Percentiles rank a stretch among this genome's conserved stretches.
Conservation (phyloP, 2,329 filamentous ascomycete species). For the Colletotrichum eleusines region DNA sequence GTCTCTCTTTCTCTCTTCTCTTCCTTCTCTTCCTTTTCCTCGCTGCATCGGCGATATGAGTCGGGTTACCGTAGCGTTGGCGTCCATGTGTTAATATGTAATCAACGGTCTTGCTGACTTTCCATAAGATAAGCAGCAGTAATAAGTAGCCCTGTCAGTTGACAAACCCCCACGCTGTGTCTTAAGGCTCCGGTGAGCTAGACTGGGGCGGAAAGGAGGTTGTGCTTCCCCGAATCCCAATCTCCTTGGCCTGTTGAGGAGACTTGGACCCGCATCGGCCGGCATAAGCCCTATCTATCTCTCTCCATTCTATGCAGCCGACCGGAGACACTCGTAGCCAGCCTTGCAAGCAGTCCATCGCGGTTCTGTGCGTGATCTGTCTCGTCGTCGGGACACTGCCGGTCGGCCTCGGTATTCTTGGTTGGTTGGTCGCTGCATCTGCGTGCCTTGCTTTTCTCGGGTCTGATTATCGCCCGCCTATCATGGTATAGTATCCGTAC, state of each 20-base stretch:
- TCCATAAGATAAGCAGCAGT: conserved; percentile 24
- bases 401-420: neutral
- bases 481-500: too few species aligned
- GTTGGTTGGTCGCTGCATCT: conserved; percentile 3
- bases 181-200: neutral
- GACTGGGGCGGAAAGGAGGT: neutral
- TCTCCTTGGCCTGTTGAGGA: neutral
- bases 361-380: neutral
- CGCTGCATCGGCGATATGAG: too few species aligned
- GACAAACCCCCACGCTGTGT: conserved; percentile 1
- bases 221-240: conserved; percentile 5
- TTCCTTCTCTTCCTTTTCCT: too few species aligned
- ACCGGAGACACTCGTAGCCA: neutral
- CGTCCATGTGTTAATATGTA: neutral
- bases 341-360: neutral
- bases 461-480: too few species aligned
- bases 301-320: too few species aligned
- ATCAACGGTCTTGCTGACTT: neutral
- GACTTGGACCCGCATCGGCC: neutral
- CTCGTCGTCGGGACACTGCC: neutral
- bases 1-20: too few species aligned
- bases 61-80: conserved; percentile 22
- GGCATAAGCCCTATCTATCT: neutral
- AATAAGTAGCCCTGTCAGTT: neutral
- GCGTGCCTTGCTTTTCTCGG: neutral